phyloP scores from a whole-genome alignment of 495 filamentous ascomycete species.

The Stereocaulon alpinum region DNA sequence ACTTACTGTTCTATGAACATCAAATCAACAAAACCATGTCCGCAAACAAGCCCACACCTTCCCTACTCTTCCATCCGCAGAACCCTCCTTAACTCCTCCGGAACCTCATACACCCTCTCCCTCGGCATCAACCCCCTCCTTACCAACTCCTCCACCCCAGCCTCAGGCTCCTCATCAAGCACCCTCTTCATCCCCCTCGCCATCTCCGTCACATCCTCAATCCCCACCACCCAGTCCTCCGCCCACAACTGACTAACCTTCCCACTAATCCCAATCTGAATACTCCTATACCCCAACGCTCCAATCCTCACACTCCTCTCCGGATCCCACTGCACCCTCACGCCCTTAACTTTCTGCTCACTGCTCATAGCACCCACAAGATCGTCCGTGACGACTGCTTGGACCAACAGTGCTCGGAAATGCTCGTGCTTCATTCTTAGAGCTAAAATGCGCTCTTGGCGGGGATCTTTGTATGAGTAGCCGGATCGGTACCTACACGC shows the following conservation, averaged over 20 bases:
- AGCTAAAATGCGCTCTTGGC: slow-evolving; percentile 45
- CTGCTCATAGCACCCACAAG: slow-evolving; percentile 22
- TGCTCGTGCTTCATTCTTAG: slow-evolving; percentile 36
- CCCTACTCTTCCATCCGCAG: slow-evolving; percentile 18
- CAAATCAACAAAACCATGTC: background rate
- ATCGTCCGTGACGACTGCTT: slow-evolving; percentile 1
- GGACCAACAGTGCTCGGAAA: slow-evolving; percentile 33
- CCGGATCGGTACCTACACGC: slow-evolving; percentile 33
- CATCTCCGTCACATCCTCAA: slow-evolving; percentile 48
- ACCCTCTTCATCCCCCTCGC: slow-evolving; percentile 37
- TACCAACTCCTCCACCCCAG: slow-evolving; percentile 30
- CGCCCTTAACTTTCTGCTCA: slow-evolving; percentile 28
- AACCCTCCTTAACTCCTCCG: slow-evolving; percentile 27
- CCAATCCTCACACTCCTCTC: slow-evolving; percentile 38
- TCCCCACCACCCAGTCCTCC: slow-evolving; percentile 41
- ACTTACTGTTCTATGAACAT: background rate
- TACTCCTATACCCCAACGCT: slow-evolving; percentile 38
- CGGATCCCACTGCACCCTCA: slow-evolving; percentile 55
- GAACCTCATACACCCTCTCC: slow-evolving; percentile 38
- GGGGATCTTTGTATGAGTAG: slow-evolving; percentile 39
- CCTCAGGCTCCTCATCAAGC: slow-evolving; percentile 31
- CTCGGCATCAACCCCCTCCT: slow-evolving; percentile 33
- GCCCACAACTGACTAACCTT: slow-evolving; percentile 34
- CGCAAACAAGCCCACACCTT: background rate
- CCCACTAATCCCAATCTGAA: slow-evolving; percentile 50